These are phyloP conservation scores for Fraxinus excelsior DNA, from an alignment of 257 asterid species.

Conservation along the genomic window DNA sequence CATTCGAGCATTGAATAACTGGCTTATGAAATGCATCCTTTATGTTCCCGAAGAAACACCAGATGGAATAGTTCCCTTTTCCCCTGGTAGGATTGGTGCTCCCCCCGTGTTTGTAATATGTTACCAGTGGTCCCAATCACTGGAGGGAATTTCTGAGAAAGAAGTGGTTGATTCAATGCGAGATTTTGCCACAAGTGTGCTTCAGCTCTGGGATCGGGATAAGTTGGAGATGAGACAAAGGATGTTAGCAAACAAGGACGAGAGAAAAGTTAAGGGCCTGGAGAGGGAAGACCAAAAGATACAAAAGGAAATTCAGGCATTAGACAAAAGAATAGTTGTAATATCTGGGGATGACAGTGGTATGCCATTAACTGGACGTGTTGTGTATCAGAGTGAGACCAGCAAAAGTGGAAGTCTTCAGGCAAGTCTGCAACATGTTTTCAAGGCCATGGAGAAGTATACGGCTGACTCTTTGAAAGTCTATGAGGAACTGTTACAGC, in stretches of 20 bases:
- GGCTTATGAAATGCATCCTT: constrained; percentile 91
- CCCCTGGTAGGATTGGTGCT: constrained; percentile 94
- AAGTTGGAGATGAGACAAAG: constrained; percentile 69
- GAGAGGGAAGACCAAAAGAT: constrained; percentile 86
- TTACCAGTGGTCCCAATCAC: constrained; percentile 82
- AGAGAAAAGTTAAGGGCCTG: constrained; percentile 68
- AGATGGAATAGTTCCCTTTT: constrained; percentile 82
- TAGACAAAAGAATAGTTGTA: constrained; percentile 65
- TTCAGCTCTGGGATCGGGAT: constrained; percentile 78
- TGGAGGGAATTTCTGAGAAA: constrained; percentile 74
- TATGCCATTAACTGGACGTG: constrained; percentile 55
- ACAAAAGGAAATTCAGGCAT: constrained; percentile 79
- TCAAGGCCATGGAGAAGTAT: constrained; percentile 87
- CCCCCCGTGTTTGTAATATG: constrained; percentile 82
- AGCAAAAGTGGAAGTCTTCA: constrained; percentile 68
- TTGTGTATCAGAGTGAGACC: constrained; percentile 79
- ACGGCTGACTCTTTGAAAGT: constrained; percentile 59
- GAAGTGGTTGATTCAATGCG: constrained; percentile 82
- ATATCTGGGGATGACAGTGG: constrained; percentile 48
- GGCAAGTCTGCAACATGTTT: constrained; percentile 67
- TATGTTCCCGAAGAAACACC: constrained; percentile 91
- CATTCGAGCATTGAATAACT: constrained; percentile 66
- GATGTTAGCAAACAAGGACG: constrained; percentile 69
- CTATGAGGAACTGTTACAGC: constrained; percentile 73
- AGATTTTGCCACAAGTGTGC: constrained; percentile 61